Conservation (phyloP, 129 eudicot species). For the Arctium minus region DNA sequence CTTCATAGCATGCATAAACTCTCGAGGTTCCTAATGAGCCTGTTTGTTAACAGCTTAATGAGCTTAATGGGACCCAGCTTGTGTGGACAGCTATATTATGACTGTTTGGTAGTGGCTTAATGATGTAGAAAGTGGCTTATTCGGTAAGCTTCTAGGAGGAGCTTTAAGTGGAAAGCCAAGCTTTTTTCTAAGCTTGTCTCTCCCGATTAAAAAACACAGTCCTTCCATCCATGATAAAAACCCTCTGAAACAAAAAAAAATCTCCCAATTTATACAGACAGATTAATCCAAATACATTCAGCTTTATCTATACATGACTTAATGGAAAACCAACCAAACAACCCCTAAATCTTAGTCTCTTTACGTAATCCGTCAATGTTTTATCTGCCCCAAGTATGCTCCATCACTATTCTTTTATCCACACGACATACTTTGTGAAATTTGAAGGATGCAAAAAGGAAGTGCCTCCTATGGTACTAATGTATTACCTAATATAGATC, state of each 20-base stretch:
- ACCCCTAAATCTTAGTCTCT: background rate
- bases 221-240: background rate
- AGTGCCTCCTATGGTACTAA: background rate
- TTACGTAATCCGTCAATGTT: background rate
- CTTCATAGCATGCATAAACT: background rate
- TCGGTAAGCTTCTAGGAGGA: background rate
- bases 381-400: too few species aligned
- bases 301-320: background rate
- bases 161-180: background rate
- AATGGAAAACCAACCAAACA: background rate
- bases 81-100: background rate
- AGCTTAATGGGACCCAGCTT: background rate
- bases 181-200: background rate
- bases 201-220: background rate
- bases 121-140: background rate
- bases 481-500: background rate
- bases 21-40: background rate
- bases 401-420: background rate
- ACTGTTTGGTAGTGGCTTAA: background rate
- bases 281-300: background rate
- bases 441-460: background rate
- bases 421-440: background rate
- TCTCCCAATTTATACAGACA: background rate
- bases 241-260: background rate
- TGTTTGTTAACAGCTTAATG: background rate